These are phyloP conservation scores for Smittium mucronatum DNA, from an alignment of 371 early-diverging fungal species.

Conservation along the genomic window DNA sequence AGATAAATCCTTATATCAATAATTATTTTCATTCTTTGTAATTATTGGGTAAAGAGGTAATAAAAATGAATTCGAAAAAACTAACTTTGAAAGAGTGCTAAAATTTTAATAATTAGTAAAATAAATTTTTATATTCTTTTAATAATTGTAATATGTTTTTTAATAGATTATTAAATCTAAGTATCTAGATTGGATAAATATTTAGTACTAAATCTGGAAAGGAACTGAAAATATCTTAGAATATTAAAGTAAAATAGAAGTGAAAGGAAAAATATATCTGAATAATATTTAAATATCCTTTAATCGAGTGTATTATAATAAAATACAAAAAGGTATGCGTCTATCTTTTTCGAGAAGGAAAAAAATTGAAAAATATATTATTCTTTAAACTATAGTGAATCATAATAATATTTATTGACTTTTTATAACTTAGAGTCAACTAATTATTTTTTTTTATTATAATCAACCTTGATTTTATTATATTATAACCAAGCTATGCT, in stretches of 20 bases:
- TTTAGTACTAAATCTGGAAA: constrained; percentile 7
- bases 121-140: constrained; percentile 16
- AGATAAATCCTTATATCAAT: not conserved
- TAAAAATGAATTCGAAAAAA: constrained; percentile 16
- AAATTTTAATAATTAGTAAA: constrained; percentile 5
- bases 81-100: not conserved
- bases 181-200: constrained; percentile 10
- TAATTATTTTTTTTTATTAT: not conserved
- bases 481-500: not conserved
- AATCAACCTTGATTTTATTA: not conserved
- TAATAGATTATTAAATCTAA: too few relatives aligned
- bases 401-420: not conserved
- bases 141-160: too few relatives aligned
- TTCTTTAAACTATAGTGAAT: not conserved
- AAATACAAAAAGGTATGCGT: not conserved
- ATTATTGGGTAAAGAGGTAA: constrained; percentile 17
- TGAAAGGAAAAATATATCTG: constrained; percentile 20
- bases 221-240: constrained; percentile 14
- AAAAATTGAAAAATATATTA: not conserved
- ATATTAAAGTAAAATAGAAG: constrained; percentile 16
- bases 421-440: not conserved
- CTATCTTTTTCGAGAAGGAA: not conserved
- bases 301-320: not conserved
- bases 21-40: constrained; percentile 5
- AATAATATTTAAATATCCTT: not conserved